Conservation (phyloP, 495 filamentous ascomycete genomes). For the Pyronema omphalodes region DNA sequence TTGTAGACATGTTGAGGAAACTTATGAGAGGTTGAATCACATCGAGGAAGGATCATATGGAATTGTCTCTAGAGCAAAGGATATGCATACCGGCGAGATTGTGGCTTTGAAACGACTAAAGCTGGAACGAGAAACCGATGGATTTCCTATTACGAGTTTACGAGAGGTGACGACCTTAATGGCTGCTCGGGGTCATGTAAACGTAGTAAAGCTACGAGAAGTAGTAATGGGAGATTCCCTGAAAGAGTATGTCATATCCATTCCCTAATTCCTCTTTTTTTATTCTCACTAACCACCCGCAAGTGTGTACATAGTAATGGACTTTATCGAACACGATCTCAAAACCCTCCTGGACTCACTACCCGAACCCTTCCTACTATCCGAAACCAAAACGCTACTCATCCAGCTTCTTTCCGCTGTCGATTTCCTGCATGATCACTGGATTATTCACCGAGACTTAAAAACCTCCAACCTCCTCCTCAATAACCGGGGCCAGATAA, state of each 20-base stretch:
- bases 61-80: constrained; percentile 72
- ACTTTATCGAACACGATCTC: constrained; percentile 95
- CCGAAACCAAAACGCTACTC: constrained; percentile 81
- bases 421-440: constrained; percentile 69
- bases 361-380: constrained; percentile 81
- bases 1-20: constrained; percentile 59
- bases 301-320: constrained; percentile 89
- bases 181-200: constrained; percentile 40
- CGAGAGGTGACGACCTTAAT: constrained; percentile 67
- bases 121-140: constrained; percentile 63
- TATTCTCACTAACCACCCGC: constrained; percentile 3
- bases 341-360: constrained; percentile 87
- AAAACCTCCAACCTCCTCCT: constrained; percentile 93
- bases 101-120: constrained; percentile 92
- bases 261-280: not conserved
- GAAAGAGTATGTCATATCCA: constrained; percentile 42
- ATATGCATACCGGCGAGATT: constrained; percentile 61
- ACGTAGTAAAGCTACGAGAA: constrained; percentile 65
- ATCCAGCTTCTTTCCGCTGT: constrained; percentile 67
- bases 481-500: constrained; percentile 87
- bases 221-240: constrained; percentile 69
- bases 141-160: constrained; percentile 80
- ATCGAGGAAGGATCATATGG: constrained; percentile 97
- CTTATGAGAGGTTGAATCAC: constrained; percentile 82
- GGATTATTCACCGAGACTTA: constrained; percentile 91